Evolutionary conservation across 202 grass and related monocot species (phyloP).

Genomic region (Brachypodium distachyon): DNA sequence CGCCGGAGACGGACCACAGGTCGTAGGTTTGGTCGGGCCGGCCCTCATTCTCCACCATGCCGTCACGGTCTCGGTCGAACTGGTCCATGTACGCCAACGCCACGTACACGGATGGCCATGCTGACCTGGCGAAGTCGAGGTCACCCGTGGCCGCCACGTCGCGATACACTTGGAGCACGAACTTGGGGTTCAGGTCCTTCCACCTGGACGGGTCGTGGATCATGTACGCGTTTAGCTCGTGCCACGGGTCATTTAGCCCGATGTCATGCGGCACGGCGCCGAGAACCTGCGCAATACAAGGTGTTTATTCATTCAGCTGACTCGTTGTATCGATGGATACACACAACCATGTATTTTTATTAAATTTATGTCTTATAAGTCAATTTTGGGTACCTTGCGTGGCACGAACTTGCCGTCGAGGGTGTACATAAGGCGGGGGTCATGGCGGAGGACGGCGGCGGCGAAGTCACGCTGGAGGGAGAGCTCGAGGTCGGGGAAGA

Average conservation of each 20-base stretch:
- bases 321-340: too few species aligned
- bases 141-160: constrained; percentile 47
- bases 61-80: constrained; percentile 62
- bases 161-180: constrained; percentile 80
- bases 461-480: constrained; percentile 69
- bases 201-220: constrained; percentile 56
- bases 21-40: constrained; percentile 68
- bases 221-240: constrained; percentile 57
- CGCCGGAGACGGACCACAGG: constrained; percentile 53
- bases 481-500: constrained; percentile 67
- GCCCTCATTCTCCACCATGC: constrained; percentile 85
- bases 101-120: constrained; percentile 65
- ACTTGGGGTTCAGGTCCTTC: constrained; percentile 91
- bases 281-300: too few species aligned
- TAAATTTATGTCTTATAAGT: too few species aligned
- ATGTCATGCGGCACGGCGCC: constrained; percentile 72
- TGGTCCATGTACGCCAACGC: constrained; percentile 92
- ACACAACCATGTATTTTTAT: too few species aligned
- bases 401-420: constrained; percentile 14
- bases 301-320: too few species aligned
- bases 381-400: too few species aligned
- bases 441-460: constrained; percentile 56
- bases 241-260: constrained; percentile 52
- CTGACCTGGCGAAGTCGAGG: constrained; percentile 30
- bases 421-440: constrained; percentile 27